Evolutionary conservation across 176 grass and related monocot species (phyloP).

Genomic region (Oropetium thomaeum): DNA sequence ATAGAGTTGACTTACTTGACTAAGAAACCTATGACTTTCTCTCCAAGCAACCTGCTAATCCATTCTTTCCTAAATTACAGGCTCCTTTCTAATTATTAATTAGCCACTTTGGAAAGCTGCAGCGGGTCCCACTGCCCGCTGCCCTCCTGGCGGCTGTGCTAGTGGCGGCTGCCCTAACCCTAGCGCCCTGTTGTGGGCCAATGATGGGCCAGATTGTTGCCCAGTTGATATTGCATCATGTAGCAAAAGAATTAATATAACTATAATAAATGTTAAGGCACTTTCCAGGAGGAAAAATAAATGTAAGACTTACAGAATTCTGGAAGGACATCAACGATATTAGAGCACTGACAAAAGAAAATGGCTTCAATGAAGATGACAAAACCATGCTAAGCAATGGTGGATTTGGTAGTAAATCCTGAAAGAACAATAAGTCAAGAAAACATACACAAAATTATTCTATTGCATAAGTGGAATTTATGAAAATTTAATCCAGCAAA

Average conservation of each 20-base stretch:
- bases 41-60: no score
- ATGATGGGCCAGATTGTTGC: no score
- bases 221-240: not conserved
- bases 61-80: no score
- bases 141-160: no score
- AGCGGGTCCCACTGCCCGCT: no score
- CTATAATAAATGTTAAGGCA: conserved; percentile 7
- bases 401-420: conserved; percentile 57
- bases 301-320: conserved; percentile 55
- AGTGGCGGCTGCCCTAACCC: no score
- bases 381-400: conserved; percentile 80
- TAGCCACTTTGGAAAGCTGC: no score
- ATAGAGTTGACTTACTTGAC: no score
- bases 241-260: not conserved
- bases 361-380: conserved; percentile 67
- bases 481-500: not conserved
- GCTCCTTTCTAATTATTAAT: no score
- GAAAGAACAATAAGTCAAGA: conserved; percentile 37
- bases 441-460: not conserved
- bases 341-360: conserved; percentile 65
- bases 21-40: no score
- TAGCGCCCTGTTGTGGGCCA: no score
- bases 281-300: not conserved
- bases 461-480: not conserved
- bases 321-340: conserved; percentile 52